A percentile compares a stretch with the other conserved stretches of the same genome.
phyloP scores from a whole-genome alignment of 345 rosid species.

The Salix dunnii region DNA sequence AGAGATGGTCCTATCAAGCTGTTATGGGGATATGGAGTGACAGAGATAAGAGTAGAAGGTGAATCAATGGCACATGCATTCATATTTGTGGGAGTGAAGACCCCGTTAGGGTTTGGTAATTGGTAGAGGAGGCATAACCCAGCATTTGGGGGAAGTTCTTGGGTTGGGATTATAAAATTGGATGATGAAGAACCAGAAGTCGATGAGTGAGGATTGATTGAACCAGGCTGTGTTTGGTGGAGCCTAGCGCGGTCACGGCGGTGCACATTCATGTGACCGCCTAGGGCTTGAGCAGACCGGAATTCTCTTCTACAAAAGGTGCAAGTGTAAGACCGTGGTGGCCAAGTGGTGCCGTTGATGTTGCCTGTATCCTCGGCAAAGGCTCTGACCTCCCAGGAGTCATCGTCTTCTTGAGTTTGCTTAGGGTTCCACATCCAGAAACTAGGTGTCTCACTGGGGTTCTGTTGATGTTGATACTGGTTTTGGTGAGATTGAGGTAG shows the following conservation, averaged over 20 bases:
- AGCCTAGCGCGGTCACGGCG: conserved; percentile 89
- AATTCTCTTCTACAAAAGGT: conserved; percentile 90
- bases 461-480: conserved; percentile 12
- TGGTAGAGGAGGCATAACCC: conserved; percentile 66
- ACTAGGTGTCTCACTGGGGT: conserved; percentile 4
- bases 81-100: conserved; percentile 20
- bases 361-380: conserved; percentile 77
- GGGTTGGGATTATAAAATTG: conserved; percentile 38
- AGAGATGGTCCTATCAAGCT: conserved; percentile 22
- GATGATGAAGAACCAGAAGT: conserved; percentile 25
- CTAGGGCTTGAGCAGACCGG: conserved; percentile 95
- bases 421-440: conserved; percentile 73
- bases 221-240: conserved; percentile 44
- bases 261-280: conserved; percentile 98
- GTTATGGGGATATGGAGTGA: conserved; percentile 36
- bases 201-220: conserved; percentile 13
- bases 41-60: conserved; percentile 48
- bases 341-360: conserved; percentile 86
- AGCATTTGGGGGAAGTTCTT: conserved; percentile 41
- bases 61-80: conserved; percentile 30
- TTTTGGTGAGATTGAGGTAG: conserved; percentile 27
- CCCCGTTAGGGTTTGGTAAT: conserved; percentile 55
- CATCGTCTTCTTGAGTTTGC: conserved; percentile 54
- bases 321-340: conserved; percentile 93
- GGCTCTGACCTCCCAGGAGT: conserved; percentile 93